Evolutionary conservation across 78 protist genomes (phyloP).

Genomic region (Acrasis kona): DNA sequence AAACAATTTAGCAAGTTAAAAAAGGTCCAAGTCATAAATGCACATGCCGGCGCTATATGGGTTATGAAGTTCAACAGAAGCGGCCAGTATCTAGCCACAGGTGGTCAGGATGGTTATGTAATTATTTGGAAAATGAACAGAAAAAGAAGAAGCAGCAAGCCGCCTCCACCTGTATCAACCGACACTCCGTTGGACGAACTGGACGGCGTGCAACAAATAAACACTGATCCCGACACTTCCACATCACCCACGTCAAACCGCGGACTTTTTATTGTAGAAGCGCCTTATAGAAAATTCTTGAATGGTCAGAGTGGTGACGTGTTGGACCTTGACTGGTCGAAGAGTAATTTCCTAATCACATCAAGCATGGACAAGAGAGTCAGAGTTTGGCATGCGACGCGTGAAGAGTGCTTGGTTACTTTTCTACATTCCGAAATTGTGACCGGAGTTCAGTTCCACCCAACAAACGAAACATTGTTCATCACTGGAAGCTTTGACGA

Average conservation of each 20-base stretch:
- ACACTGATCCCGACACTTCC: too few species aligned
- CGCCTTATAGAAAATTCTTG: not conserved
- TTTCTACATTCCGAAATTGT: conserved; percentile 54
- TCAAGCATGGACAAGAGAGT: conserved; percentile 50
- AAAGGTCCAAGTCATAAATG: not conserved
- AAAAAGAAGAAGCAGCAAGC: not conserved
- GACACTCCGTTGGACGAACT: not conserved
- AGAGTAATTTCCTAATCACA: conserved; percentile 18
- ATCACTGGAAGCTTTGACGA: conserved; percentile 30
- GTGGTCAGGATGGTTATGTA: conserved; percentile 30
- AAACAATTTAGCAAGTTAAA: not conserved
- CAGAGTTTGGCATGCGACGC: conserved; percentile 33
- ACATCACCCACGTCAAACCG: not conserved
- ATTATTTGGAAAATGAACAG: conserved; percentile 23
- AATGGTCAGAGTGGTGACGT: conserved; percentile 39
- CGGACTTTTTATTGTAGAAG: not conserved
- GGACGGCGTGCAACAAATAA: not conserved
- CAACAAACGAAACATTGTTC: conserved; percentile 33
- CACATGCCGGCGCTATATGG: conserved; percentile 31
- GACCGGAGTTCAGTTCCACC: conserved; percentile 47
- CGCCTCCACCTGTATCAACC: not conserved
- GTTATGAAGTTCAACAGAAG: conserved; percentile 13
- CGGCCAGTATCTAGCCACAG: conserved; percentile 35
- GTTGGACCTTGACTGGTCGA: conserved; percentile 37
- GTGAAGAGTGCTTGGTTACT: not conserved